Base-by-base conservation (phyloP, 306 rosid genomes). In the Citrullus mucosospermus region DNA sequence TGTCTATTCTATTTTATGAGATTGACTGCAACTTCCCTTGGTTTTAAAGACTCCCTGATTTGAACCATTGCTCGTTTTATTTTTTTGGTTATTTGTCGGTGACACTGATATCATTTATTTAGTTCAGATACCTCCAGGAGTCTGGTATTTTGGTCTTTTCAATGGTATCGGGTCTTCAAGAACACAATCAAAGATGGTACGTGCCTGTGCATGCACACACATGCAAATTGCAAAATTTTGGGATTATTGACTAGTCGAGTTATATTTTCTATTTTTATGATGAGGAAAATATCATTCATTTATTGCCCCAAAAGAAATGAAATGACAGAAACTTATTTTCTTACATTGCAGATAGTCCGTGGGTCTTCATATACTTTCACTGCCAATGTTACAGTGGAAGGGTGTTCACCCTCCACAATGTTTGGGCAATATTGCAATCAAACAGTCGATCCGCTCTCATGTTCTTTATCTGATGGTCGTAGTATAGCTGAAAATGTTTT, bases 131-230 rank as follows among this genome's bases (percentile, higher is more conserved):
- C 84, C 97, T 86, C 88, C 98, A 81, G 99, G 99, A 72, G 92
- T 87, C 80, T 95, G 97, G 93, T 92, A 91, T 83, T 87, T 95
- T 65, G 99, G 99, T 79, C 86, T 95, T 77, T 95, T 95, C 90
- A 95, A 95, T 62, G 99, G 99, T 80, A 84, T 92, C 75, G 99
- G 98, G 83, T 76, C 90, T 59, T 68, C 90, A 60, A 88, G 98
- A 83, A 89, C 99, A 38, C 99, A 95, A 76, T 90, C 97, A 8
- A 95, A 91, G 84, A 95, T 95, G 99, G 98, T 95, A 90, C 56
- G 79, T 63, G 97, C 92, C 88, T 58, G 78, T 63, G 50, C 9
- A 0, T 9, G 14, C 6, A 0, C 48, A n/a, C 13, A 5, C 38
- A 15, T 14, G 20, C 58, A 48, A 28, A 15, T 72, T 28, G 25